Base-by-base conservation (phyloP, 495 filamentous ascomycete species). In the Aspergillus haitiensis region DNA sequence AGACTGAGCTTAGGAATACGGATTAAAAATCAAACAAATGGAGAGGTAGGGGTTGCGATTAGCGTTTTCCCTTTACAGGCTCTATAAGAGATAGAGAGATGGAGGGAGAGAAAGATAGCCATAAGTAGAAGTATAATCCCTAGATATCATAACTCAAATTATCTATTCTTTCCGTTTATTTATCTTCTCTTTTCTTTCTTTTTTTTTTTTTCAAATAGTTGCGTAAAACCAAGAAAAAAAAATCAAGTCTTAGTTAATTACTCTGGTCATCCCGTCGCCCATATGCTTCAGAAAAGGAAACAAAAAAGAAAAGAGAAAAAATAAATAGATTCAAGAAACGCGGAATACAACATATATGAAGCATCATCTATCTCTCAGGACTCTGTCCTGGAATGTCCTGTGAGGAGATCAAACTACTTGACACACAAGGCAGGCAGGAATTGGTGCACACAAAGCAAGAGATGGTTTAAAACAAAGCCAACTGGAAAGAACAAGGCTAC, bases 401-500 rank as follows among this genome's bases (percentile, higher is more conserved):
- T 7, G 10, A 27, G 39, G 33, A 34, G 44, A 54, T 16, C 18
- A 54, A 54, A 21, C 15, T 21, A 47, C 44, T 47, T 21, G 16
- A 12, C 10, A 34, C 35, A 36, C 27, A 36, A 52, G 31, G 32
- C 49, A 35, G n/a, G 49, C 21, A 27, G 21, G 21, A 27, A 27
- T 27, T 27, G 21, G 3, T 27, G 21, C 21, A 27, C 21, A 27
- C 21, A 46, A 34, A 39, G 21, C 49, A 54, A 54, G 54, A 35
- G 21, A 13, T 45, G 13, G 42, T 44, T 35, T 53, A 40, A 47
- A 44, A 53, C 46, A 56, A 35, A 34, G 34, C 16, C 46, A 33
- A 46, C 56, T 10, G 37, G 10, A 33, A 18, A 52, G 34, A 49
- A 53, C 34, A 47, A 54, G 58, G 58, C 54, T 58, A 58, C 54